Conservation (phyloP, 2,329 filamentous ascomycete genomes). For the Fusarium pseudocircinatum region DNA sequence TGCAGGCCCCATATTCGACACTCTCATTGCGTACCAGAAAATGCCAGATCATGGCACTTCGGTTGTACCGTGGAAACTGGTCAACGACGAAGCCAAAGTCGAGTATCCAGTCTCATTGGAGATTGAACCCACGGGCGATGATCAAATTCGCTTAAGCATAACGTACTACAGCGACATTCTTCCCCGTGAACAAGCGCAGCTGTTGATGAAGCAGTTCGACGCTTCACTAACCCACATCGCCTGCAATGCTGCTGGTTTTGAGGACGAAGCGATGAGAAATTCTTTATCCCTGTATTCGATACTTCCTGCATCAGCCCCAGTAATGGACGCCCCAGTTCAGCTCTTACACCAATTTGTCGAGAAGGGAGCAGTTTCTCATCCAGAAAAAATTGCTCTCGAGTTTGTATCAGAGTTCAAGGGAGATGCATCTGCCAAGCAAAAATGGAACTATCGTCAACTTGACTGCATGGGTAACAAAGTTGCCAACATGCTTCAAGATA, state of each 20-base stretch:
- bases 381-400: constrained; percentile 75
- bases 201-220: constrained; percentile 79
- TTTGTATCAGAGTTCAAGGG: constrained; percentile 71
- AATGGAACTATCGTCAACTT: constrained; percentile 81
- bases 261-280: constrained; percentile 50
- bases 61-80: constrained; percentile 63
- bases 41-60: constrained; percentile 43
- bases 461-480: constrained; percentile 76
- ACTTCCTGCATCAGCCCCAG: constrained; percentile 66
- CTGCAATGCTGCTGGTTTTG: constrained; percentile 53
- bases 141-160: constrained; percentile 68
- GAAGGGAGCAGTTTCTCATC: constrained; percentile 61
- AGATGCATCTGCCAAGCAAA: constrained; percentile 55
- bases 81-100: constrained; percentile 73
- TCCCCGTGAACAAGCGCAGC: constrained; percentile 71
- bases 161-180: constrained; percentile 73
- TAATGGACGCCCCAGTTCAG: constrained; percentile 65
- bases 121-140: constrained; percentile 65
- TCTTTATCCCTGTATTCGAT: constrained; percentile 67
- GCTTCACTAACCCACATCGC: constrained; percentile 69
- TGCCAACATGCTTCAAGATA: constrained; percentile 68
- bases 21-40: constrained; percentile 85
- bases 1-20: constrained; percentile 79
- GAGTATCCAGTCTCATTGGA: constrained; percentile 88
- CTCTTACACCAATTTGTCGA: constrained; percentile 86